Percentiles rank a stretch among this genome's conserved stretches.
phyloP scores from a whole-genome alignment of 2,329 filamentous ascomycete genomes.

The Boeremia exigua region DNA sequence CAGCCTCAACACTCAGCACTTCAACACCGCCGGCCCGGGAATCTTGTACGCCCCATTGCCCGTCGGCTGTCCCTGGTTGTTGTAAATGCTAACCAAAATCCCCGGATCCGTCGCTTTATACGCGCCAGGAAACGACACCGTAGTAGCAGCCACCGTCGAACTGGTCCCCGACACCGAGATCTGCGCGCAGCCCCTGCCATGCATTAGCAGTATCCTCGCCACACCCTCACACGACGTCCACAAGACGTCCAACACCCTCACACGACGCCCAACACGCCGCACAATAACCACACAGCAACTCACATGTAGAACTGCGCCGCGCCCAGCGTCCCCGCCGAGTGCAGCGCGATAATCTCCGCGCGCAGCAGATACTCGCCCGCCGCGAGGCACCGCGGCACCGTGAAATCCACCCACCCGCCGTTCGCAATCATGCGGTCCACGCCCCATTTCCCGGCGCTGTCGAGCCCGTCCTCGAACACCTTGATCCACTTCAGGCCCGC shows the following conservation, averaged over 20 bases:
- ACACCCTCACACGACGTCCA: neutral
- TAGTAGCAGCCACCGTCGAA: constrained; percentile 26
- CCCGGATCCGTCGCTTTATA: constrained; percentile 40
- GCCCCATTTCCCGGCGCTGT: constrained; percentile 53
- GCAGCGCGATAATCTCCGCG: constrained; percentile 54
- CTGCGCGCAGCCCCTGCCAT: constrained; percentile 43
- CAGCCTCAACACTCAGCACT: constrained; percentile 45
- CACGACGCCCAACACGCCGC: too few relatives aligned
- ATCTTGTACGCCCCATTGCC: constrained; percentile 51
- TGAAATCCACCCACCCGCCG: constrained; percentile 54
- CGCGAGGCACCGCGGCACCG: constrained; percentile 45
- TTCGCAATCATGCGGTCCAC: constrained; percentile 58
- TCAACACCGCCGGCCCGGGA: constrained; percentile 59
- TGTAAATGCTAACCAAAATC: constrained; percentile 42
- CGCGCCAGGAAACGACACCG: constrained; percentile 43
- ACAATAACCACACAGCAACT: neutral
- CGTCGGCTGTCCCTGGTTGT: constrained; percentile 21
- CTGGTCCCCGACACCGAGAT: constrained; percentile 37
- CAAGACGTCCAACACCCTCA: too few relatives aligned
- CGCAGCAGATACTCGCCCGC: constrained; percentile 52
- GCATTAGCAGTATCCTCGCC: neutral
- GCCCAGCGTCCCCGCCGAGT: constrained; percentile 40
- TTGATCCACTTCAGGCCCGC: constrained; percentile 53
- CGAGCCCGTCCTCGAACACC: constrained; percentile 50
- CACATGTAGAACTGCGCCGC: constrained; percentile 54